These are phyloP conservation scores for Austroboletus festivus DNA, from an alignment of 768 basidiomycete species.

Conservation along the genomic window DNA sequence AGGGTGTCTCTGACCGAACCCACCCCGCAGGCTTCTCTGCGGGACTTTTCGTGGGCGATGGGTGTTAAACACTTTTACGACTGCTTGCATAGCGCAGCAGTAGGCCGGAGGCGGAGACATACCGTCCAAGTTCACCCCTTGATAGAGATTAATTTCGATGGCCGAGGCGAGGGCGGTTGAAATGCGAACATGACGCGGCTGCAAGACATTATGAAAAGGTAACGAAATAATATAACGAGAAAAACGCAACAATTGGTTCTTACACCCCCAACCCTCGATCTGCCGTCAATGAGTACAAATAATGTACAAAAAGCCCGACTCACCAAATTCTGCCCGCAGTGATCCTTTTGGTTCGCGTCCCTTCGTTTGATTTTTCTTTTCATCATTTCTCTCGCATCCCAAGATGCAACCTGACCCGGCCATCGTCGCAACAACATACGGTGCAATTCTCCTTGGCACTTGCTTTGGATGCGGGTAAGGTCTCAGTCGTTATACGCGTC, in stretches of 20 bases:
- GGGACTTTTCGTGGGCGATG: no score
- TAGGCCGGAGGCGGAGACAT: not conserved
- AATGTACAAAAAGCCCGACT: slow-evolving; percentile 30
- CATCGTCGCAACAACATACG: slow-evolving; percentile 31
- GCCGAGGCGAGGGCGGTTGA: not conserved
- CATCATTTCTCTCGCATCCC: not conserved
- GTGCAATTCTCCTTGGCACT: slow-evolving; percentile 31
- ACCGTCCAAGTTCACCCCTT: not conserved
- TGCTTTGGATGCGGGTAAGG: slow-evolving; percentile 29
- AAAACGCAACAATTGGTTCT: slow-evolving; percentile 10
- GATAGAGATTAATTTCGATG: not conserved
- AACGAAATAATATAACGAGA: slow-evolving; percentile 23
- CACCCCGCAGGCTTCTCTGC: no score
- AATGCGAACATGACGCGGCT: not conserved
- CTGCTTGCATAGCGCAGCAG: not conserved
- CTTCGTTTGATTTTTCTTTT: slow-evolving; percentile 21
- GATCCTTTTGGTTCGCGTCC: slow-evolving; percentile 30
- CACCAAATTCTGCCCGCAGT: slow-evolving; percentile 8
- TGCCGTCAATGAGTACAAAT: slow-evolving; percentile 31
- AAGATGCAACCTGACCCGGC: slow-evolving; percentile 19
- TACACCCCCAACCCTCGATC: slow-evolving; percentile 18
- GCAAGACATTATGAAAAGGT: slow-evolving; percentile 7
- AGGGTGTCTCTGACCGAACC: not conserved
- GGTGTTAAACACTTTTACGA: not conserved
- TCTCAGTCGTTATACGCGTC: not conserved